Conservation (phyloP, 2,329 filamentous ascomycete species). For the Aspergillus sp. region DNA sequence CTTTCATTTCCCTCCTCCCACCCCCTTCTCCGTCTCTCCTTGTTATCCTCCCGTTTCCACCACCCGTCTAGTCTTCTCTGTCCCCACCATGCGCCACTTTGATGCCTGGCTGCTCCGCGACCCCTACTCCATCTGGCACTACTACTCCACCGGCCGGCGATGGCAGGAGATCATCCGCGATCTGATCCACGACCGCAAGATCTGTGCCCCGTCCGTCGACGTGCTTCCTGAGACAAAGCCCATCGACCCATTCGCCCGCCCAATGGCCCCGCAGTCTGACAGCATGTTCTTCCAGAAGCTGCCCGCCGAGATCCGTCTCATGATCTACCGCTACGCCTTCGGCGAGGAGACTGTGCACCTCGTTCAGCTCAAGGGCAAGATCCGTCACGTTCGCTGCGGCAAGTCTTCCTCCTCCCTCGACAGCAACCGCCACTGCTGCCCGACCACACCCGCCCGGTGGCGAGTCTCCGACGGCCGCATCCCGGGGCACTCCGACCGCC, state of each 20-base stretch:
- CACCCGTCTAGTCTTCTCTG: neutral
- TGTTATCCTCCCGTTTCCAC: neutral
- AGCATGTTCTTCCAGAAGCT: slow-evolving; percentile 18
- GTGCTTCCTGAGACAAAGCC: neutral
- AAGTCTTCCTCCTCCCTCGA: slow-evolving; percentile 14
- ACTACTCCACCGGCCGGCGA: slow-evolving; percentile 25
- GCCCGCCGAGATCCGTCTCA: slow-evolving; percentile 29
- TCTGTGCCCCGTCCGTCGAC: slow-evolving; percentile 20
- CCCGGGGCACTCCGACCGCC: slow-evolving; percentile 10
- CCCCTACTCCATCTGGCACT: slow-evolving; percentile 32
- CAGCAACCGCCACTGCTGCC: slow-evolving; percentile 25
- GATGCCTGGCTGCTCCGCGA: slow-evolving; percentile 31
- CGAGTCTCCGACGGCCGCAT: slow-evolving; percentile 13
- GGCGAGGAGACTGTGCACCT: slow-evolving; percentile 25
- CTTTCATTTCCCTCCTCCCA: neutral
- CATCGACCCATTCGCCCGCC: slow-evolving; percentile 10
- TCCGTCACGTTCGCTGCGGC: slow-evolving; percentile 26
- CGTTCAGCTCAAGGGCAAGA: slow-evolving; percentile 26
- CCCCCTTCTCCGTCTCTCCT: slow-evolving; percentile 5
- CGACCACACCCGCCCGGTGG: slow-evolving; percentile 23
- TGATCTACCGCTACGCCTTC: slow-evolving; percentile 31
- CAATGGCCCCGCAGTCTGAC: slow-evolving; percentile 12
- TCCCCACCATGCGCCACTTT: slow-evolving; percentile 26
- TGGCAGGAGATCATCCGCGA: slow-evolving; percentile 28
- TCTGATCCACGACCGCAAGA: slow-evolving; percentile 27